A percentile compares a stretch with the other conserved stretches of the same genome.
These are phyloP conservation scores for Knoxdaviesia capensis DNA, from an alignment of 2,329 filamentous ascomycete genomes.

Conservation along the genomic window DNA sequence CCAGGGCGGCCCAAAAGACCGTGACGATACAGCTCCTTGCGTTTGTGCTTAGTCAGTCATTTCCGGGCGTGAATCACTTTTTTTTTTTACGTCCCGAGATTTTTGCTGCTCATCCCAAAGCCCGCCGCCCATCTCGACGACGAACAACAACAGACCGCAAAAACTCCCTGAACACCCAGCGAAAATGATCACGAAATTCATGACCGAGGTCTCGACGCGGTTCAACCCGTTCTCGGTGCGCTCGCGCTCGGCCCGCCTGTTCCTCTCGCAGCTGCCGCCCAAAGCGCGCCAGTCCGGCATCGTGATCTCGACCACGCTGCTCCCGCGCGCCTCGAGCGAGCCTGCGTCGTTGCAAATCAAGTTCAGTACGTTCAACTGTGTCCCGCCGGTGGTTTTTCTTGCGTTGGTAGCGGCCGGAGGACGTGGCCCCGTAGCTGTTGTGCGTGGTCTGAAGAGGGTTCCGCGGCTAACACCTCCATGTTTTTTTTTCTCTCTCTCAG, in stretches of 20 bases:
- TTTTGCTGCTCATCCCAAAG: too few relatives aligned
- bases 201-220: constrained; percentile 64
- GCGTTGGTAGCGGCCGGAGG: background rate
- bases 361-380: constrained; percentile 47
- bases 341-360: constrained; percentile 54
- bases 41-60: too few relatives aligned
- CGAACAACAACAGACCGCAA: too few relatives aligned
- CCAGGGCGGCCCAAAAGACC: too few relatives aligned
- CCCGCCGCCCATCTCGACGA: too few relatives aligned
- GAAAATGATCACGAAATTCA: constrained; percentile 67
- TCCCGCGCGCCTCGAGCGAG: constrained; percentile 50
- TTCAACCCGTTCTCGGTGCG: constrained; percentile 81
- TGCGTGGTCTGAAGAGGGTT: background rate
- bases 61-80: too few relatives aligned
- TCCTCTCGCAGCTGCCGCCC: constrained; percentile 69
- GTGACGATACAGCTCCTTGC: too few relatives aligned
- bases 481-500: constrained; percentile 22
- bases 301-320: constrained; percentile 56
- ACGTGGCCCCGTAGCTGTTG: background rate
- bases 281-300: constrained; percentile 54
- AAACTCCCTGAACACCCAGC: constrained; percentile 1
- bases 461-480: background rate
- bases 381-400: background rate
- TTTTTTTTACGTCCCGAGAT: too few relatives aligned
- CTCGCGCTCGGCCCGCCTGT: constrained; percentile 68